Evolutionary conservation across 148 eudicot genomes (phyloP), one percentile per base, ranked within the genome.

Genomic region (Chenopodium berlandieri): DNA sequence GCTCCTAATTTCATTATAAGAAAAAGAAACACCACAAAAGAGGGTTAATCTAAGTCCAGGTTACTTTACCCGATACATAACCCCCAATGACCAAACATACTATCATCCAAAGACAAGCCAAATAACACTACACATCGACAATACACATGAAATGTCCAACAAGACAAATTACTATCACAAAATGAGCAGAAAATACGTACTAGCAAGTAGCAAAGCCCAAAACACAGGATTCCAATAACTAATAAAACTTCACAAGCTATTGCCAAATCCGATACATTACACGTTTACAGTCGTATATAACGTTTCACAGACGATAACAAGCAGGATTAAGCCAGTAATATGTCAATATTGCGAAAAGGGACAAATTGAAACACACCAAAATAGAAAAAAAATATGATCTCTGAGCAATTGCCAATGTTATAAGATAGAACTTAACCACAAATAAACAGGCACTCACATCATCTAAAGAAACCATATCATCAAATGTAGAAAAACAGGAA

Each of bases 401-500:
- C 9, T 10, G 12, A 37, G 47, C 22, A 72, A 40, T 20, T 72
- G 23, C 47, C 67, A 76, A 5, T 76, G 27, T 13, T 60, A 34
- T 5, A 60, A 20, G 50, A 73, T 58, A 54, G 20, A 60, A 76
- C n/a, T 34, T 19, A 76, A 22, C 65, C 66, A 77, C n/a, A 74
- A 64, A 34, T 23, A 64, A 37, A 77, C 69, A 77, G 20, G 64
- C 56, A 63, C 32, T 22, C 30, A 44, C 69, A 77, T 77, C 79
- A 77, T 19, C 27, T 30, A 50, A 64, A 40, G 37, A 1, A 14
- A 13, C 11, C 58, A 78, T 46, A 66, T 64, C 52, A 78, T 64
- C 79, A 77, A 44, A 79, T 9, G 2, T 60, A 69, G 44, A 69
- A 79, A 32, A 79, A 2, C 63, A 13, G 7, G 40, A 74, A 48